Evolutionary conservation across 2,329 filamentous ascomycete genomes (phyloP).

Genomic region (Lizonia empirigonia): DNA sequence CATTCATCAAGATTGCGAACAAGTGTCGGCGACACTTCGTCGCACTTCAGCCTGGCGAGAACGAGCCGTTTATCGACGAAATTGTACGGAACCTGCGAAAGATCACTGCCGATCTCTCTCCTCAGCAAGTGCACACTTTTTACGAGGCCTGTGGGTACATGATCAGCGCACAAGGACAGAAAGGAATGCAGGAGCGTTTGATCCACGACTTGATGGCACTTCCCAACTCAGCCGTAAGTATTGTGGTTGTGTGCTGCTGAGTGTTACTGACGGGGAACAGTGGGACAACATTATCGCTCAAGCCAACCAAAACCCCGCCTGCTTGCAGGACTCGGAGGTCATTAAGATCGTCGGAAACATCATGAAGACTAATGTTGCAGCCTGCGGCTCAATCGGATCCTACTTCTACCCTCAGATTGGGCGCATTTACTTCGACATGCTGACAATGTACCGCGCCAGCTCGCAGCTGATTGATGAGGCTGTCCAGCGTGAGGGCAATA

Average conservation of each 20-base stretch:
- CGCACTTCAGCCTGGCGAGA: slow-evolving; percentile 90
- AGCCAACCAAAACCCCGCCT: slow-evolving; percentile 82
- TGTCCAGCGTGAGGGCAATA: slow-evolving; percentile 84
- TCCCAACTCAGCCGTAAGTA: slow-evolving; percentile 75
- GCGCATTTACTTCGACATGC: slow-evolving; percentile 96
- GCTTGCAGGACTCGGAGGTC: slow-evolving; percentile 88
- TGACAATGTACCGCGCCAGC: slow-evolving; percentile 98
- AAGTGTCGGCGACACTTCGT: slow-evolving; percentile 98
- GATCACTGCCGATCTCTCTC: slow-evolving; percentile 92
- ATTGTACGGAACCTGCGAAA: slow-evolving; percentile 95
- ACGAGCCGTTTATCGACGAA: slow-evolving; percentile 96
- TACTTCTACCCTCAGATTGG: slow-evolving; percentile 99
- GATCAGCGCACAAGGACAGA: slow-evolving; percentile 97
- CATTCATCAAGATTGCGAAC: slow-evolving; percentile 99
- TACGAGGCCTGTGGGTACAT: slow-evolving; percentile 99
- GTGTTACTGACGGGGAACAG: slow-evolving; percentile 33
- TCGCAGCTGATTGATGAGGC: slow-evolving; percentile 94
- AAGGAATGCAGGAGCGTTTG: slow-evolving; percentile 88
- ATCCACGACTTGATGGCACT: slow-evolving; percentile 91
- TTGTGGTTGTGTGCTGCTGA: background rate
- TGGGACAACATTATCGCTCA: slow-evolving; percentile 95
- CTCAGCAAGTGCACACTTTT: slow-evolving; percentile 97
- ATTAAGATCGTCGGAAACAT: slow-evolving; percentile 99
- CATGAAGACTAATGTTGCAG: slow-evolving; percentile 99
- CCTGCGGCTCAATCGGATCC: slow-evolving; percentile 91